phyloP scores from a whole-genome alignment of 495 filamentous ascomycete genomes.

The Parachaetomium inaequale region DNA sequence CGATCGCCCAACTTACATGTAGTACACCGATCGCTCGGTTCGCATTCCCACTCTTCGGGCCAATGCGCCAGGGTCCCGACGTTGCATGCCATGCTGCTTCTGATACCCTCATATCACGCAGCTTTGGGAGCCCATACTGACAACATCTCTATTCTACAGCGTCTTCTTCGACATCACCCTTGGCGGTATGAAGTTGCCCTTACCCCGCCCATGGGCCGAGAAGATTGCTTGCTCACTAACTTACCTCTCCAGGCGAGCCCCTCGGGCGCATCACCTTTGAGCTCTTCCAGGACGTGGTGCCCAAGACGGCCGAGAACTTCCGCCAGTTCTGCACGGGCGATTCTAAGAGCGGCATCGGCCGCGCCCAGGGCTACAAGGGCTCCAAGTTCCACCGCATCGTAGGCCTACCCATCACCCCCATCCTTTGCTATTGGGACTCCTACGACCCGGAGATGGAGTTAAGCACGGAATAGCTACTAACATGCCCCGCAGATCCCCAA shows the following conservation, averaged over 20 bases:
- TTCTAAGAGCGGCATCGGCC: conserved; percentile 72
- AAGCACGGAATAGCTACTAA: background rate
- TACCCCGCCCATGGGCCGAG: background rate
- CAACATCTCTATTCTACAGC: conserved; percentile 27
- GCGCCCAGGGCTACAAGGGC: conserved; percentile 88
- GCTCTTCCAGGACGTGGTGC: conserved; percentile 79
- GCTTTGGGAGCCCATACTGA: background rate
- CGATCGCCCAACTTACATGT: background rate
- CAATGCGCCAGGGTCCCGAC: background rate
- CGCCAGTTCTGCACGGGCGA: conserved; percentile 96
- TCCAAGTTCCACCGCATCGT: conserved; percentile 93
- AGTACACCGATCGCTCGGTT: background rate
- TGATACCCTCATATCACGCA: background rate
- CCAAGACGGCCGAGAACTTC: conserved; percentile 93
- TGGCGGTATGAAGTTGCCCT: conserved; percentile 61
- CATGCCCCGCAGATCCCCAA: conserved; percentile 68
- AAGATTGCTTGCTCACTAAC: background rate
- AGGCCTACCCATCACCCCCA: conserved; percentile 37
- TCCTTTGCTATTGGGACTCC: background rate
- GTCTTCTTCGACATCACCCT: conserved; percentile 95
- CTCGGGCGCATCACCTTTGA: conserved; percentile 93
- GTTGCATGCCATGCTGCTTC: background rate
- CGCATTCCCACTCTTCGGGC: background rate
- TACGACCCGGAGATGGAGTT: background rate
- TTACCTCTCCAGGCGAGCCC: conserved; percentile 62